phyloP scores from a whole-genome alignment of 768 basidiomycete species.

The Crassisporium funariophilum region DNA sequence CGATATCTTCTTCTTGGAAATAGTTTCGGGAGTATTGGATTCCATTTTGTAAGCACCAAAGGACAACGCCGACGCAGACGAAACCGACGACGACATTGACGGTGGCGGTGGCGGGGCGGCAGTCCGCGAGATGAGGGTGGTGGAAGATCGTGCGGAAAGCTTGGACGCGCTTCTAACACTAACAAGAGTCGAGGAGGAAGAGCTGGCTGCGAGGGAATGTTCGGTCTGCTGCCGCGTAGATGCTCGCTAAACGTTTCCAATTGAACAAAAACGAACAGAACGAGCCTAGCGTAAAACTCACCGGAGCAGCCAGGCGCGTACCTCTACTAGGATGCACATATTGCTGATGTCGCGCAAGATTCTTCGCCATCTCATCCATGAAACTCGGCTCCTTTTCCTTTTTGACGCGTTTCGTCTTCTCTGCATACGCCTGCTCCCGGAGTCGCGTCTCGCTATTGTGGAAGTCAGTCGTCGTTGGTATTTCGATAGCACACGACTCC shows the following conservation, averaged over 20 bases:
- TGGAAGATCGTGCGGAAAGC: constrained; percentile 11
- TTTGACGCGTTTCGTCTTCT: constrained; percentile 36
- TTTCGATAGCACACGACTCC: constrained; percentile 37
- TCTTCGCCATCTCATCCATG: constrained; percentile 20
- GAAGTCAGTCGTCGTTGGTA: constrained; percentile 42
- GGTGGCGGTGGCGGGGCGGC: too few species aligned
- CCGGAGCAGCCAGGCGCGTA: too few species aligned
- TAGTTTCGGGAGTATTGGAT: background rate
- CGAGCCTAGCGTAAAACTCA: constrained; percentile 8
- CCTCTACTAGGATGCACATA: too few species aligned
- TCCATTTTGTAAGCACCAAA: background rate
- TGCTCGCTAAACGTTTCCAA: constrained; percentile 20
- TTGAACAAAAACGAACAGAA: constrained; percentile 12
- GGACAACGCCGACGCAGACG: background rate
- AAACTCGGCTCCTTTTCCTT: constrained; percentile 10
- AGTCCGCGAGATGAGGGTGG: constrained; percentile 1
- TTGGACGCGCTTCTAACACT: constrained; percentile 7
- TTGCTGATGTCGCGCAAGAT: constrained; percentile 20
- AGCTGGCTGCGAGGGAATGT: constrained; percentile 15
- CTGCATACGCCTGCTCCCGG: constrained; percentile 45
- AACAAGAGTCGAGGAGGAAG: constrained; percentile 11
- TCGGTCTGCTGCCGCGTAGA: constrained; percentile 23
- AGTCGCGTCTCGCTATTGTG: constrained; percentile 46
- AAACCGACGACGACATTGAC: too few species aligned
- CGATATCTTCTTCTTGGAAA: background rate